Base-by-base conservation (phyloP, 257 asterid genomes). In the Nicotiana obtusifolia region DNA sequence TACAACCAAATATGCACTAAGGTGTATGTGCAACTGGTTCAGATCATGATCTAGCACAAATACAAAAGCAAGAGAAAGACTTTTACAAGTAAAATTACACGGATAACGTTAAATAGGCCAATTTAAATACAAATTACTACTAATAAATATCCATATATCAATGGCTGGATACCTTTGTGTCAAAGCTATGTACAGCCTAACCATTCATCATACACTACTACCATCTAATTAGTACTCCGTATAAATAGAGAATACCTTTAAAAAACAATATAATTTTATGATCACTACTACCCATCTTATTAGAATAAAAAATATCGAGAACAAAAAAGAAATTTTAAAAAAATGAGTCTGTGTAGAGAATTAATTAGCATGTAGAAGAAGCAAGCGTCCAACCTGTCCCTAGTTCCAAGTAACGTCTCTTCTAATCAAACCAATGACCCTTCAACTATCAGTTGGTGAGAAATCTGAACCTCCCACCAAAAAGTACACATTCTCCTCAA, bases 391-490 rank as follows among this genome's bases (percentile, higher is more conserved):
- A 83, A 84, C 82, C 80, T 83, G 77, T 81, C 28, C 37, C 68
- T 81, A 78, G 47, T 10, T 59, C 89, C 85, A 64, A 83, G 84
- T 87, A 33, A 82, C 97, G 87, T 90, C 83, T 83, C 84, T 91
- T 89, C 88, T 86, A 93, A 92, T 90, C 97, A 88, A 93, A 88
- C 90, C 80, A 61, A 82, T 81, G 95, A 93, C 97, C 77, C 84
- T 86, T 87, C 86, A 92, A 88, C 95, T 54, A 87, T 84, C 81
- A 82, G 87, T 91, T 88, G 93, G 91, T 92, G 67, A 78, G 73
- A 81, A 16, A 44, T 37, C 57, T 20, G 35, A 5, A 73, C 47
- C 1, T 44, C 41, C 61, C 79, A 73, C 79, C 79, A 73, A 17
- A 73, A 24, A 73, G 41, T 19, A 52, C 1, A 47, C 31, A 30